Evolutionary conservation across 345 rosid species (phyloP).

Genomic region (Clarkia xantiana): DNA sequence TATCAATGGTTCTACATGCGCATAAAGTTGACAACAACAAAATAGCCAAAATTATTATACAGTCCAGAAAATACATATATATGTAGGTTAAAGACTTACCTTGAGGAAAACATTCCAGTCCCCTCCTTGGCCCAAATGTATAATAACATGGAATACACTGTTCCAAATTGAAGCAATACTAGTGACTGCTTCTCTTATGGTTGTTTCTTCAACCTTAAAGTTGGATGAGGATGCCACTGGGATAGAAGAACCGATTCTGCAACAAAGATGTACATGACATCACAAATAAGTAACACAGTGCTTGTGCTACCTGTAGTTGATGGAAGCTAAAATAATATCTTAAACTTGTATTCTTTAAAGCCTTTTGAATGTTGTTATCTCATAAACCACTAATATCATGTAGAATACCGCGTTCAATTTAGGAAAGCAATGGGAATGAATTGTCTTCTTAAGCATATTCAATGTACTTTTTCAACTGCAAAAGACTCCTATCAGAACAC

Average conservation of each 20-base stretch:
- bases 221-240: conserved; percentile 30
- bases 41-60: too few relatives aligned
- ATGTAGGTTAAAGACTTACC: too few relatives aligned
- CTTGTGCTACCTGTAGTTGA: conserved; percentile 2
- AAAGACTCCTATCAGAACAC: background rate
- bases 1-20: background rate
- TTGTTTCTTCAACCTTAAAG: conserved; percentile 39
- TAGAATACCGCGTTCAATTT: too few relatives aligned
- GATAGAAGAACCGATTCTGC: conserved; percentile 43
- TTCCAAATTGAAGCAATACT: conserved; percentile 44
- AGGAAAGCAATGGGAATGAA: too few relatives aligned
- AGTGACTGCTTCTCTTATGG: conserved; percentile 29
- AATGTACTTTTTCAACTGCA: conserved; percentile 4
- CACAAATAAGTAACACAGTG: background rate
- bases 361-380: too few relatives aligned
- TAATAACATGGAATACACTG: conserved; percentile 18
- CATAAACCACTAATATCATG: too few relatives aligned
- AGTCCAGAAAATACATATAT: too few relatives aligned
- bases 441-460: background rate
- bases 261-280: conserved; percentile 7
- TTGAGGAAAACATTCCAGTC: conserved; percentile 28
- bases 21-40: too few relatives aligned
- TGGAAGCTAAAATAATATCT: background rate
- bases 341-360: too few relatives aligned
- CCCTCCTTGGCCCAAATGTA: conserved; percentile 42